A percentile compares a stretch with the other conserved stretches of the same genome.
phyloP scores from a whole-genome alignment of 345 rosid genomes.

The Eucalyptus fibrosa region DNA sequence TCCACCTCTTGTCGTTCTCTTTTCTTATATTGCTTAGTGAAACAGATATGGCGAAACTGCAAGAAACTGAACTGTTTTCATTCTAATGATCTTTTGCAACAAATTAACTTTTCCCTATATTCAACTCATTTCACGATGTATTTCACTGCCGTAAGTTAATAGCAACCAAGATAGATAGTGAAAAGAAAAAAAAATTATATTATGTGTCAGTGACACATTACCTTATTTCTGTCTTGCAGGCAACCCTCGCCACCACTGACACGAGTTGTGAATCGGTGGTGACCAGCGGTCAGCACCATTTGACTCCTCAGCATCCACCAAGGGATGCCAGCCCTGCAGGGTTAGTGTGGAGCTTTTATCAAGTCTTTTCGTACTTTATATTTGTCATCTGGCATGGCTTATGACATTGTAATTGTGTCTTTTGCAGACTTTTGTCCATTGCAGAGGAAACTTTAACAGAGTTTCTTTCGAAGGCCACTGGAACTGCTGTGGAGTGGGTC shows the following conservation, averaged over 20 bases:
- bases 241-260: constrained; percentile 49
- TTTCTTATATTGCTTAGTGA: not conserved
- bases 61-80: not conserved
- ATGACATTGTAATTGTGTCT: not conserved
- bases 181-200: not conserved
- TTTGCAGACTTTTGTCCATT: constrained; percentile 83
- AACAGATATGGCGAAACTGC: not conserved
- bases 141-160: not conserved
- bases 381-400: not conserved
- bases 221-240: constrained; percentile 9
- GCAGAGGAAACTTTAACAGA: constrained; percentile 99
- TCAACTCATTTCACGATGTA: not conserved
- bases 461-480: constrained; percentile 99
- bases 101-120: not conserved
- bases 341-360: constrained; percentile 14
- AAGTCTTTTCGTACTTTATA: not conserved
- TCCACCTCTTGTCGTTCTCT: not conserved
- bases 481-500: constrained; percentile 99
- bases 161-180: not conserved
- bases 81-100: not conserved
- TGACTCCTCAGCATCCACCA: constrained; percentile 71
- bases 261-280: constrained; percentile 72
- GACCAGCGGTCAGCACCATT: constrained; percentile 70
- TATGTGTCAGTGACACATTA: not conserved
- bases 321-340: constrained; percentile 90